These are phyloP conservation scores for Schoenoplectus tabernaemontani DNA, from an alignment of 202 grass and related monocot genomes.

Conservation along the genomic window DNA sequence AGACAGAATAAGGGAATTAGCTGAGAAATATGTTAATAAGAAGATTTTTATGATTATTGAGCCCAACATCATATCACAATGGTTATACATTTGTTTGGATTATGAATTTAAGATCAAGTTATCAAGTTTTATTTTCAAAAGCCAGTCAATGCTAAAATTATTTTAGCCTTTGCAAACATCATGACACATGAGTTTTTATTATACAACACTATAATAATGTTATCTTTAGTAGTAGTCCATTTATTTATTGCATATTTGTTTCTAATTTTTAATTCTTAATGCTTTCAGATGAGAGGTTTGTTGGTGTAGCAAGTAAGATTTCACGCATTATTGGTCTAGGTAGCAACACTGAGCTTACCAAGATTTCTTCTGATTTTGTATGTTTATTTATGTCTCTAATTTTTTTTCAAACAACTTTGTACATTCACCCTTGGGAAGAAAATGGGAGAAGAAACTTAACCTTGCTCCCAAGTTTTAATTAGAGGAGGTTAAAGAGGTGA, in stretches of 20 bases:
- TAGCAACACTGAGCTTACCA: slow-evolving; percentile 35
- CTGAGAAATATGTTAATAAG: background rate
- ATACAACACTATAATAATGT: background rate
- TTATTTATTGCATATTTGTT: background rate
- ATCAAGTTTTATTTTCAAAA: background rate
- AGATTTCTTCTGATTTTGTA: slow-evolving; percentile 41
- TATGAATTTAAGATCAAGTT: background rate
- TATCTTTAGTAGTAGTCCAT: background rate
- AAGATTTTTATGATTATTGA: too few species aligned
- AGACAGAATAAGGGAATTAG: background rate
- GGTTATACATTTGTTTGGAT: slow-evolving; percentile 2
- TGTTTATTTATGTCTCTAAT: background rate
- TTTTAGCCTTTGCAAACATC: background rate
- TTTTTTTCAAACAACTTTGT: slow-evolving; percentile 15
- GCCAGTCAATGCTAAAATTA: background rate
- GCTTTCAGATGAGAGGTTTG: slow-evolving; percentile 39
- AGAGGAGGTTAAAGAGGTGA: too few species aligned
- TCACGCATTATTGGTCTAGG: slow-evolving; percentile 30
- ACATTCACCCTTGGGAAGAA: too few species aligned
- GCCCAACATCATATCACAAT: background rate
- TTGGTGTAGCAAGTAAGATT: slow-evolving; percentile 37
- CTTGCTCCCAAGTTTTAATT: too few species aligned
- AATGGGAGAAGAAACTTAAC: too few species aligned
- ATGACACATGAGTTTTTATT: background rate
- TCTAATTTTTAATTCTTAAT: slow-evolving; percentile 6